Evolutionary conservation across 345 rosid species (phyloP), one percentile per base, ranked within the genome.

Genomic region (Physaria fendleri): DNA sequence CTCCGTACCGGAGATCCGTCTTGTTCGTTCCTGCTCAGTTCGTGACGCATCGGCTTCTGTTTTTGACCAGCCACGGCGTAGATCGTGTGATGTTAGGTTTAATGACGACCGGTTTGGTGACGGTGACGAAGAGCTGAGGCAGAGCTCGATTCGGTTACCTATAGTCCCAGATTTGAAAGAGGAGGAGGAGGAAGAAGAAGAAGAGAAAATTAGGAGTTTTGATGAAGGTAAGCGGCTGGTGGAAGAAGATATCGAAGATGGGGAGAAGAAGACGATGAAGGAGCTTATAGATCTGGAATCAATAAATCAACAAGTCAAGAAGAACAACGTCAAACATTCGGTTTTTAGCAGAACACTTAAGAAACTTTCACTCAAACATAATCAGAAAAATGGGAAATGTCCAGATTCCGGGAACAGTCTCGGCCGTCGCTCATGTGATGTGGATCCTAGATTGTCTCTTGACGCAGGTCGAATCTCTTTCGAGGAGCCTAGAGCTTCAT

Each of bases 401-500:
- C 68, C 5, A 69, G 77, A 8, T 46, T 69, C 4, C 24, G 46
- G 21, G 28, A 29, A n/a, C 51, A 76, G 78, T 42, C 75, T 71
- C 18, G 83, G 85, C 14, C 71, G 94, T 64, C 75, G 85, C 53
- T 81, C 94, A n/a, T 83, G 90, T 50, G 90, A 83, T 53, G 75
- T 83, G 16, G 85, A 83, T 83, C 82, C 82, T 13, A 74, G 89
- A 62, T 69, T 76, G 24, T 85, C 93, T 33, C 68, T 82, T 1
- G 94, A 85, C 60, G 82, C 68, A 50, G 59, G 47, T 17, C 51
- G 64, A 7, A 0, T 41, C 34, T 64, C 87, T 0, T 75, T 87
- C 21, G 94, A 82, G 46, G 85, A 82, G 62, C 95, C 91, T 24
- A 71, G 95, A 68, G 89, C 87, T 60, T 92, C 96, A 5, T 82